These are phyloP conservation scores for Epichloe glyceriae DNA, from an alignment of 2,329 filamentous ascomycete species.

Conservation along the genomic window DNA sequence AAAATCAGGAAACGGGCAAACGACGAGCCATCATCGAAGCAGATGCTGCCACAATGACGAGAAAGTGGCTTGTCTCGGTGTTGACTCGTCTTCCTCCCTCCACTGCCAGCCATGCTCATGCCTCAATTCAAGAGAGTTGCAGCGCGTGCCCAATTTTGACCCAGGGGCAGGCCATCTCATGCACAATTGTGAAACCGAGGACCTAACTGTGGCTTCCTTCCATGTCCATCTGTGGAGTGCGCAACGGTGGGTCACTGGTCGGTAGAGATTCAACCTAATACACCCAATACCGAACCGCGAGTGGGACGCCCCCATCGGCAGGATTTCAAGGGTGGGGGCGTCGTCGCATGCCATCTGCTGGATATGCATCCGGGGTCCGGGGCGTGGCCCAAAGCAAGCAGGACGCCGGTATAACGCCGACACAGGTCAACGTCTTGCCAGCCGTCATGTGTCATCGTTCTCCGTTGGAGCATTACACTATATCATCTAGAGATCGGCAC, in stretches of 20 bases:
- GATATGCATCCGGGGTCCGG: not conserved
- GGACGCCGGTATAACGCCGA: slow-evolving; percentile 4
- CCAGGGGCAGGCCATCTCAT: not conserved
- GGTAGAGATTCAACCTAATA: not conserved
- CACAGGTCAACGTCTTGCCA: not conserved
- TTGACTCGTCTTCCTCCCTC: not conserved
- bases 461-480: not conserved
- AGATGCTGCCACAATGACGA: not conserved
- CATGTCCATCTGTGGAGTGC: not conserved
- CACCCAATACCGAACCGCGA: not conserved
- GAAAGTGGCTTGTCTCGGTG: not conserved
- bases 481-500: not conserved
- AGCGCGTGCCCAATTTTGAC: not conserved
- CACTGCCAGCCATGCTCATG: not conserved
- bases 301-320: not conserved
- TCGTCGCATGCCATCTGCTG: slow-evolving; percentile 3
- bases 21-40: not conserved
- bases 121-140: not conserved
- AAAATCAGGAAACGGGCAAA: not conserved
- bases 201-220: not conserved
- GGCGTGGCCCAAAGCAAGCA: not conserved
- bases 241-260: not conserved
- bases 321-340: not conserved
- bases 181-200: not conserved
- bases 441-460: not conserved